Conservation (phyloP, 1,284 basidiomycete genomes). For the Melampsora abietis-canadensis region DNA sequence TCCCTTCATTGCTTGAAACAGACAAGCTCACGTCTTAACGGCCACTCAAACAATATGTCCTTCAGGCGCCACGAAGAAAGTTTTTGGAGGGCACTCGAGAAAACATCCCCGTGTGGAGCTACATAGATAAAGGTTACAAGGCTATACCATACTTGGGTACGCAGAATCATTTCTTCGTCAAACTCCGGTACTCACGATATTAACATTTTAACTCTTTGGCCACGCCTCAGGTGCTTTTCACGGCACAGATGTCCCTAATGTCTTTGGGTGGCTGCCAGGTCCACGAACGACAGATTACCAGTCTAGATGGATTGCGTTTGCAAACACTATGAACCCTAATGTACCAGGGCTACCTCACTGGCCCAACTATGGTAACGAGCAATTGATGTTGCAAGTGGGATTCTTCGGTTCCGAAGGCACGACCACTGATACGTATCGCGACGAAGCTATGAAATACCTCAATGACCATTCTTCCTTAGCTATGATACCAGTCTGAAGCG, state of each 20-base stretch:
- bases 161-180: not conserved
- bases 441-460: not conserved
- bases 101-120: conserved; percentile 10
- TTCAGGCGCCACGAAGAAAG: not conserved
- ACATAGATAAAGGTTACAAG: conserved; percentile 4
- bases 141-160: not conserved
- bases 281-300: conserved; percentile 10
- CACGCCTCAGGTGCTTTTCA: conserved; percentile 8
- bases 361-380: not conserved
- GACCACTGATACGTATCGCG: not conserved
- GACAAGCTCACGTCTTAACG: not conserved
- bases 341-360: conserved; percentile 1
- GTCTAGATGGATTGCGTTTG: conserved; percentile 18
- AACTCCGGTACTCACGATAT: no score
- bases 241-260: conserved; percentile 3
- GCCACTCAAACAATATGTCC: not conserved
- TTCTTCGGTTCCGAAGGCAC: not conserved
- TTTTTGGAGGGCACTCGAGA: not conserved
- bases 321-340: conserved; percentile 2
- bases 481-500: not conserved
- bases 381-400: not conserved
- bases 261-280: not conserved
- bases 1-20: not conserved
- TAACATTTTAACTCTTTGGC: no score
- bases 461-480: not conserved